Conservation (phyloP, 306 rosid species). For the Trifolium subterraneum region DNA sequence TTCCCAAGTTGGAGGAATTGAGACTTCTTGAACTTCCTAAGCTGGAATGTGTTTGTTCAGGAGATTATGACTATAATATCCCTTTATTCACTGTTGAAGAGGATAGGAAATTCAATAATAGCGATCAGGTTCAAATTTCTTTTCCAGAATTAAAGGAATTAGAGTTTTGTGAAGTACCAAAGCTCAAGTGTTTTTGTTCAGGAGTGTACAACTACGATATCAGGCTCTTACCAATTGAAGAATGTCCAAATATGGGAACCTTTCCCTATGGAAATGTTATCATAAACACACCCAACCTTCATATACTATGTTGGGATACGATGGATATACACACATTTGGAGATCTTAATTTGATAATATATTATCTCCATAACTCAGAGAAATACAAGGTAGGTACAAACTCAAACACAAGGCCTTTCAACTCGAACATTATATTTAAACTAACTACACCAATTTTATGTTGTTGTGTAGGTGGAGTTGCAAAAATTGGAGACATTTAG, state of each 20-base stretch:
- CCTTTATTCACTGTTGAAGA: background rate
- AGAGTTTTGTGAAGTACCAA: accelerated
- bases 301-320: accelerated
- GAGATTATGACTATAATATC: constrained; percentile 14
- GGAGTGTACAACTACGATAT: constrained; percentile 15
- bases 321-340: background rate
- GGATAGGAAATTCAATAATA: background rate
- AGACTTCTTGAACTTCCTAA: accelerated
- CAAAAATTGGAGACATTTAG: constrained; percentile 11
- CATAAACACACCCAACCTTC: background rate
- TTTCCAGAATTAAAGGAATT: background rate
- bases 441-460: background rate
- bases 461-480: background rate
- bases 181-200: constrained; percentile 17
- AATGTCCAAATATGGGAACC: background rate
- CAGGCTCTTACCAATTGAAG: background rate
- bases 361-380: background rate
- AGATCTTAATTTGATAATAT: constrained; percentile 15
- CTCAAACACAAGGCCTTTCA: background rate
- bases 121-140: background rate
- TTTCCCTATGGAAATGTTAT: background rate
- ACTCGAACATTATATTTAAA: background rate
- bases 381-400: constrained; percentile 19
- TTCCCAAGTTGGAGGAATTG: background rate
- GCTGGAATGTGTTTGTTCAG: constrained; percentile 14